These are phyloP conservation scores for Hydnomerulius pinastri DNA, from an alignment of 768 basidiomycete species.

Conservation along the genomic window DNA sequence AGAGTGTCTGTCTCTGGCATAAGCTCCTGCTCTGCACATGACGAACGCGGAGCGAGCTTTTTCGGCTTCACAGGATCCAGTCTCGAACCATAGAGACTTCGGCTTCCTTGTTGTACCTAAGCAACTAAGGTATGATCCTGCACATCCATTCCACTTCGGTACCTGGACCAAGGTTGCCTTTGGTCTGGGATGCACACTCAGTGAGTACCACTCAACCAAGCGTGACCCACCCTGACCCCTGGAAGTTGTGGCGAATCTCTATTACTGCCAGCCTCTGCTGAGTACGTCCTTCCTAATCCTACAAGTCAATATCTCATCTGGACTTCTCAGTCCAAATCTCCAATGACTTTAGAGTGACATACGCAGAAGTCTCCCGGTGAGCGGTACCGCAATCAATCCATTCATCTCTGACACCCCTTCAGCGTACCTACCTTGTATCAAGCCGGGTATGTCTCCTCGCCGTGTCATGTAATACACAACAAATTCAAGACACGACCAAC, in stretches of 20 bases:
- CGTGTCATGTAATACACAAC: too few species aligned
- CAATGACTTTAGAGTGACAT: conserved; percentile 35
- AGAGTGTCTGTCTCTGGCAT: too few species aligned
- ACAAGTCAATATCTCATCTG: not conserved
- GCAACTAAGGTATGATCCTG: conserved; percentile 41
- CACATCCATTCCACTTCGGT: conserved; percentile 38
- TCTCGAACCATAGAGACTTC: conserved; percentile 31
- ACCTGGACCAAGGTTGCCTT: conserved; percentile 46
- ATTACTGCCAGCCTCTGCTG: conserved; percentile 80
- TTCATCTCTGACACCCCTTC: conserved; percentile 4
- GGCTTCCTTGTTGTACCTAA: conserved; percentile 50
- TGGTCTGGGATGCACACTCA: conserved; percentile 48
- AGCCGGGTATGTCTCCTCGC: conserved; percentile 50
- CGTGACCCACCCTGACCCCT: not conserved
- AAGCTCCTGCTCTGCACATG: too few species aligned
- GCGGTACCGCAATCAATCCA: too few species aligned
- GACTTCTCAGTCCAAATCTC: conserved; percentile 33
- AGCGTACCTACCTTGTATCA: conserved; percentile 69
- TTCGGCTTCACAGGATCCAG: not conserved
- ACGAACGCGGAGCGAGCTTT: conserved; percentile 11
- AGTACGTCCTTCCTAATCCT: conserved; percentile 41
- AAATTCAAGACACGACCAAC: not conserved
- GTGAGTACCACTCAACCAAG: conserved; percentile 25
- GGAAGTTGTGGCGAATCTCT: conserved; percentile 63
- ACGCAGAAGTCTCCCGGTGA: conserved; percentile 36